A percentile compares a stretch with the other conserved stretches of the same genome.
These are phyloP conservation scores for Capsicum pubescens DNA, from an alignment of 257 asterid genomes.

Conservation along the genomic window DNA sequence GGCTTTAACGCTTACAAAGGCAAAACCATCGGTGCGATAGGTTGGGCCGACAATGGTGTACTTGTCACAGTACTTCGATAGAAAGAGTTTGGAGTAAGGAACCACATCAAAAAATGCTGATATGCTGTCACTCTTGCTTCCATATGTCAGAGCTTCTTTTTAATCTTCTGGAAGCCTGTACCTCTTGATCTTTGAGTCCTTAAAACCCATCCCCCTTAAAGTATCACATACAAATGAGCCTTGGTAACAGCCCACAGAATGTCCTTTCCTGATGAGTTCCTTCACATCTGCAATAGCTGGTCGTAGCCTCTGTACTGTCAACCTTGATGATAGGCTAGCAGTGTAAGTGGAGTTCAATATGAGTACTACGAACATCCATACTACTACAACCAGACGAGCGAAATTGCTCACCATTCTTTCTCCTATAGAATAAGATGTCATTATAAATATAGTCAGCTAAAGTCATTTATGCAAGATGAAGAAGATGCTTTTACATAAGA, in stretches of 20 bases:
- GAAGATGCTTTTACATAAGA: neutral
- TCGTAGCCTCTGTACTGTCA: slow-evolving; percentile 14
- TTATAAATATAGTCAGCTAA: neutral
- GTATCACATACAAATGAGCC: slow-evolving; percentile 18
- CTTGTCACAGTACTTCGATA: slow-evolving; percentile 7
- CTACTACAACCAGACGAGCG: slow-evolving; percentile 21
- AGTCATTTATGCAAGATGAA: neutral
- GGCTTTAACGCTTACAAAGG: slow-evolving; percentile 6
- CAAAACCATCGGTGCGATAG: slow-evolving; percentile 4
- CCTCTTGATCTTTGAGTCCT: slow-evolving; percentile 11
- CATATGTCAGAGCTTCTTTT: neutral
- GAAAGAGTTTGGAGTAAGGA: slow-evolving; percentile 26
- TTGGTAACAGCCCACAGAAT: slow-evolving; percentile 16
- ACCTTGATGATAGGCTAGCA: slow-evolving; percentile 22
- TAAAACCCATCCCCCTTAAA: slow-evolving; percentile 13
- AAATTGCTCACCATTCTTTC: slow-evolving; percentile 15
- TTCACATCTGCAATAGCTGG: slow-evolving; percentile 17
- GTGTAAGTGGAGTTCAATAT: slow-evolving; percentile 19
- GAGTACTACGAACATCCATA: slow-evolving; percentile 9
- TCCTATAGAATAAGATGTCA: neutral
- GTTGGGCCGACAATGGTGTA: slow-evolving; percentile 16
- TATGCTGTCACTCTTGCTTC: neutral
- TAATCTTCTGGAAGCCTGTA: slow-evolving; percentile 19
- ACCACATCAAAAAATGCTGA: slow-evolving; percentile 15
- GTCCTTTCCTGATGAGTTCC: slow-evolving; percentile 21